Evolutionary conservation across 2,329 filamentous ascomycete species (phyloP), one percentile per base, ranked within the genome.

Genomic region (Aureobasidium sp.): DNA sequence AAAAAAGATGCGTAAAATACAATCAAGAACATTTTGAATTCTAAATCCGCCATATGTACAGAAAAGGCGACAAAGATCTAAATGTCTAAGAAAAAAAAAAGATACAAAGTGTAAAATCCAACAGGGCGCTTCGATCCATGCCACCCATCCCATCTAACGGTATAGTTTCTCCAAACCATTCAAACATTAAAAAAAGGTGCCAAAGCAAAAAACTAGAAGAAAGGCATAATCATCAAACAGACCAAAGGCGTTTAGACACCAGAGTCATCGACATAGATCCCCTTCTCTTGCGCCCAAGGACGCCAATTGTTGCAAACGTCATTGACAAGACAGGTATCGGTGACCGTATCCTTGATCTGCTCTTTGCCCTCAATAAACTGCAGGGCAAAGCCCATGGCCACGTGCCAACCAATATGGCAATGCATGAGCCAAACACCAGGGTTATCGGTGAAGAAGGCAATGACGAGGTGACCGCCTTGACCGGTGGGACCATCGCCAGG

Each of bases 381-480:
- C 6, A 71, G 49, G 5, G 66, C 68, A 34, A 71, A 71, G 0
- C 70, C 70, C 67, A 70, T 69, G 11, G 67, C 65, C 2, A 67
- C 68, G 47, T 72, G 70, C 70, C 70, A 71, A 1, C 67, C 71
- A 45, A 72, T 71, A 49, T 72, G 69, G 34, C 70, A 70, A 11
- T 62, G 59, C 49, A 53, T 66, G 17, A 70, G 57, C 72, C 71
- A 74, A 3, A 65, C 69, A 25, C 70, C 71, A 22, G 72, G 71
- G 37, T 74, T 74, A 55, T 73, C 71, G 11, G 70, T 68, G 22
- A 65, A 56, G 65, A 72, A 73, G 7, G 70, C 71, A 47, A 73
- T 64, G 6, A 73, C 71, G 8, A 73, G 63, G 57, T 70, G 72
- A 15, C 72, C 72, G 15, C 65, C 64, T 22, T 61, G 52, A 5